phyloP scores from a whole-genome alignment of 345 rosid species.

The Gynandropsis gynandra region DNA sequence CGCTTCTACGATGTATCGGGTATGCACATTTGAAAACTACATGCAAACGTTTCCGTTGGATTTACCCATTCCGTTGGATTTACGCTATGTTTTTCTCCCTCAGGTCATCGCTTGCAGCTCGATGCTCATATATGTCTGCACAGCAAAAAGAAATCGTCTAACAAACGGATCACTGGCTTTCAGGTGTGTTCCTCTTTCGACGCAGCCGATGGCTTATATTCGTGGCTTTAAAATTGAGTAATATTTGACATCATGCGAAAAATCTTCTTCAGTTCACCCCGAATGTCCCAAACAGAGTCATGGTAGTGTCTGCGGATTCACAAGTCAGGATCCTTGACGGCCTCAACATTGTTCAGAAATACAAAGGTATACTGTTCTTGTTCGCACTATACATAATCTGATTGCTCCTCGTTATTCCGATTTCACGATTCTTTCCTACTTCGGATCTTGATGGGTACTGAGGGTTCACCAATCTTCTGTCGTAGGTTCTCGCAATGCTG shows the following conservation, averaged over 20 bases:
- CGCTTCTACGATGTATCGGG: conserved; percentile 52
- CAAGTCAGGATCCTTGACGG: conserved; percentile 84
- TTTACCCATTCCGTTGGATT: not conserved
- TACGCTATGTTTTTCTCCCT: not conserved
- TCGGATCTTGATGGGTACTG: too few species aligned
- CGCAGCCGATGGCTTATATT: too few species aligned
- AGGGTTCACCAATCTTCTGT: too few species aligned
- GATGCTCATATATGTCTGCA: conserved; percentile 57
- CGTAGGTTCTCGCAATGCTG: conserved; percentile 42
- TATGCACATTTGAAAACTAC: conserved; percentile 15
- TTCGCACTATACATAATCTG: too few species aligned
- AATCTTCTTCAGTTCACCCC: conserved; percentile 49
- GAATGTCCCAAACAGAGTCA: conserved; percentile 57
- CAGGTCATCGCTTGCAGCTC: conserved; percentile 73
- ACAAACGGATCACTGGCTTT: conserved; percentile 71
- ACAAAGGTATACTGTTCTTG: conserved; percentile 39
- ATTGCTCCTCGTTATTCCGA: too few species aligned
- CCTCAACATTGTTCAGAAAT: conserved; percentile 57
- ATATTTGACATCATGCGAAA: not conserved
- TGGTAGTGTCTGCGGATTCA: conserved; percentile 84
- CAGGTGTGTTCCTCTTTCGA: conserved; percentile 39
- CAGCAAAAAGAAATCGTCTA: conserved; percentile 61
- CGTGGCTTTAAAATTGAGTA: not conserved
- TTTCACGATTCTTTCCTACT: too few species aligned
- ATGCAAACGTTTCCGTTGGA: not conserved